Conservation (phyloP, 116 monocot genomes). For the Papilionanthe hybrid region DNA sequence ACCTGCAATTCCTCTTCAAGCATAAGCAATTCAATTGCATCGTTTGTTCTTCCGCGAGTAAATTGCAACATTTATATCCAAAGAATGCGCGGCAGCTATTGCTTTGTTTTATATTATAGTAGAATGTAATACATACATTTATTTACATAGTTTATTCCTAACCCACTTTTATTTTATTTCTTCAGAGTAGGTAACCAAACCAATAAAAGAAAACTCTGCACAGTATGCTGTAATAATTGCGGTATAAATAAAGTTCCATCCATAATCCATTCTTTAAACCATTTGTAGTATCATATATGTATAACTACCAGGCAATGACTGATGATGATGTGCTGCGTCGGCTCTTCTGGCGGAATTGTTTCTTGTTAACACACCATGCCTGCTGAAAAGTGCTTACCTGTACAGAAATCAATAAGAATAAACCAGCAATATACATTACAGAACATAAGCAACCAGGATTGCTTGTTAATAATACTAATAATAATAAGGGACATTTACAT, state of each 20-base stretch:
- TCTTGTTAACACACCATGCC: slow-evolving; percentile 76
- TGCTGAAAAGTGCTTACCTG: slow-evolving; percentile 81
- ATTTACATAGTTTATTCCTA: not conserved
- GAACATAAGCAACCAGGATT: not conserved
- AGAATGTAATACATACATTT: not conserved
- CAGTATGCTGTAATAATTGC: not conserved
- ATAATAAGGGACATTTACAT: too few relatives aligned
- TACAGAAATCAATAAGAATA: not conserved
- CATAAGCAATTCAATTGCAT: too few relatives aligned
- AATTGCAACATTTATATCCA: not conserved
- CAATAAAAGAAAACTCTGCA: not conserved
- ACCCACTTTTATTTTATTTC: not conserved
- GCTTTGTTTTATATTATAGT: not conserved
- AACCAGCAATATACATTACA: not conserved
- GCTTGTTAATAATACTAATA: not conserved
- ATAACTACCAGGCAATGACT: slow-evolving; percentile 25
- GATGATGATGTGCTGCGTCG: slow-evolving; percentile 17
- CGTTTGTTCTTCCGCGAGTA: not conserved
- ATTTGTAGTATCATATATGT: not conserved
- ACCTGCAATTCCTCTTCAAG: too few relatives aligned
- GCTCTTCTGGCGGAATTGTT: slow-evolving; percentile 55
- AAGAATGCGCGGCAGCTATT: not conserved
- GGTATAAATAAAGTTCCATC: not conserved
- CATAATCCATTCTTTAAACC: not conserved
- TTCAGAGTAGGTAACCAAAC: not conserved